A percentile compares a stretch with the other conserved stretches of the same genome.
phyloP scores from a whole-genome alignment of 2,329 filamentous ascomycete species.

The Diplodia scrobiculata region DNA sequence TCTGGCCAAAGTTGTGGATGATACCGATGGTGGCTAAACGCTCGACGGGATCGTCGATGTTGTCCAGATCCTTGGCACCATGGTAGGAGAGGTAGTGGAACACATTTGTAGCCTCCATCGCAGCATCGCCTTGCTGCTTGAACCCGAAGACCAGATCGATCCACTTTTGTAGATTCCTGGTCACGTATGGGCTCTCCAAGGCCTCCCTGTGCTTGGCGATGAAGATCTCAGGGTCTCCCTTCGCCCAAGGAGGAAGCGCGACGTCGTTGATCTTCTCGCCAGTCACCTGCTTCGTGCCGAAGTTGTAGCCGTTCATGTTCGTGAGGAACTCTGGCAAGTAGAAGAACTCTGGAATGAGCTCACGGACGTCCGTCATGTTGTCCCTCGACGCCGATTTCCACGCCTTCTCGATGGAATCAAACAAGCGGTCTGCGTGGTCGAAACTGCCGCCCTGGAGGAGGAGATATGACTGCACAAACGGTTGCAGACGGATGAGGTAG shows the following conservation, averaged over 20 bases:
- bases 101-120: slow-evolving; percentile 87
- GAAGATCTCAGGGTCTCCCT: slow-evolving; percentile 93
- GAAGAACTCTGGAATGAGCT: slow-evolving; percentile 96
- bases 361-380: slow-evolving; percentile 91
- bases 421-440: slow-evolving; percentile 92
- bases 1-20: slow-evolving; percentile 98
- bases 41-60: slow-evolving; percentile 85
- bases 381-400: slow-evolving; percentile 88
- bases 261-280: slow-evolving; percentile 82
- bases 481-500: slow-evolving; percentile 90
- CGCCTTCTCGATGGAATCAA: slow-evolving; percentile 87
- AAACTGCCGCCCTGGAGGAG: slow-evolving; percentile 93
- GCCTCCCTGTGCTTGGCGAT: slow-evolving; percentile 95
- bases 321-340: slow-evolving; percentile 91
- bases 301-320: slow-evolving; percentile 94
- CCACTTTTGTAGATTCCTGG: slow-evolving; percentile 86
- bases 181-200: slow-evolving; percentile 89
- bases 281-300: slow-evolving; percentile 80
- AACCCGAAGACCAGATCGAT: slow-evolving; percentile 93
- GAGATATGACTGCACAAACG: slow-evolving; percentile 94
- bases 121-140: slow-evolving; percentile 91
- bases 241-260: slow-evolving; percentile 90
- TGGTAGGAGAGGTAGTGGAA: slow-evolving; percentile 96
- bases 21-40: slow-evolving; percentile 87
- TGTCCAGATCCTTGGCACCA: slow-evolving; percentile 88